phyloP scores from a whole-genome alignment of 106 monocot species.

The Dioscorea dumetorum region DNA sequence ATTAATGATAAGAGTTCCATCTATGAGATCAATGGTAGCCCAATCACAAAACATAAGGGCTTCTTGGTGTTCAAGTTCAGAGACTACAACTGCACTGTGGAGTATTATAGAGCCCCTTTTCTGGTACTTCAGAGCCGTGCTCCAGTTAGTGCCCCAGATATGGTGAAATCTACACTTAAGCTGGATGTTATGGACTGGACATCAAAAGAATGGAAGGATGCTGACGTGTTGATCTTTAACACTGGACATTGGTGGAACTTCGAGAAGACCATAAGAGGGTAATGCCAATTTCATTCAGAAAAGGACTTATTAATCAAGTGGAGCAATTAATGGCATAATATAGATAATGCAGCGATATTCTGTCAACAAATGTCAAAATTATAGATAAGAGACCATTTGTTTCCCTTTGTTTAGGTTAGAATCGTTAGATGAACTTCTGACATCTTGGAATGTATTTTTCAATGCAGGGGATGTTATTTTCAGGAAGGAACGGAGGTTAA shows the following conservation, averaged over 20 bases:
- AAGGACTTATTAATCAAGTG: no score
- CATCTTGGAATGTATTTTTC: background rate
- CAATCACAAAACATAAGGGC: slow-evolving; percentile 24
- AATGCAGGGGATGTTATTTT: slow-evolving; percentile 45
- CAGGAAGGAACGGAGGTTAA: slow-evolving; percentile 49
- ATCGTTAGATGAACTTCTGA: no score
- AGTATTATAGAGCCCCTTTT: slow-evolving; percentile 27
- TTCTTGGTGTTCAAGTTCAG: slow-evolving; percentile 25
- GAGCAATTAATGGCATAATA: no score
- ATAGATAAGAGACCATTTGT: no score
- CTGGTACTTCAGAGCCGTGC: slow-evolving; percentile 11
- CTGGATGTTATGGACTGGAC: slow-evolving; percentile 20
- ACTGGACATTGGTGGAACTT: slow-evolving; percentile 34
- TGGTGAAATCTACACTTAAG: slow-evolving; percentile 19
- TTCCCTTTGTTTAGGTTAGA: no score
- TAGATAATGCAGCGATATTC: no score
- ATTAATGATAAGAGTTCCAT: slow-evolving; percentile 24
- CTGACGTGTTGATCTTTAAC: slow-evolving; percentile 28
- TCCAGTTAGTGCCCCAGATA: background rate
- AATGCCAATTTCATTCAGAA: background rate
- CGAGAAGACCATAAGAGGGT: slow-evolving; percentile 26
- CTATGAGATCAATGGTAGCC: slow-evolving; percentile 30
- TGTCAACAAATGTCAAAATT: no score
- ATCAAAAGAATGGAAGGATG: slow-evolving; percentile 19
- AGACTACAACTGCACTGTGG: slow-evolving; percentile 26